Evolutionary conservation across 805 yeast genomes (phyloP), one percentile per base, ranked within the genome.

Genomic region (Yamadazyma nakazawae): DNA sequence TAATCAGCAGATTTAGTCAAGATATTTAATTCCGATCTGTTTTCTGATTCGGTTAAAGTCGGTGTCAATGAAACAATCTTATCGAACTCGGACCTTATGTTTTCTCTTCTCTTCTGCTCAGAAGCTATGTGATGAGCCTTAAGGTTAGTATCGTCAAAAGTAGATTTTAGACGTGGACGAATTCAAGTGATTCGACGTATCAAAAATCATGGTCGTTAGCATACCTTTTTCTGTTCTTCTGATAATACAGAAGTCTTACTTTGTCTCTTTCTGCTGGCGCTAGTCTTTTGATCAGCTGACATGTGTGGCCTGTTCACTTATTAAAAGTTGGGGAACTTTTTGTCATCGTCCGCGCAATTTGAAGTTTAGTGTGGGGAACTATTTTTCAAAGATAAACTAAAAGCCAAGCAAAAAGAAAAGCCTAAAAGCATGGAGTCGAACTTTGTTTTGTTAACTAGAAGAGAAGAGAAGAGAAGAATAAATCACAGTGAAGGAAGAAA

Each of bases 41-140:
- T 81, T 55, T 92, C 96, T 19, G 72, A 69, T n/a, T 75, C 73
- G 1, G 78, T 72, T 37, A 91, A 68, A 8, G 78, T 81, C 0
- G 97, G 97, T 0, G 94, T 89, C 8, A 88, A 62, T 1, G 76
- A 72, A 0, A 90, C 91, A 18, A 91, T 72, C 46, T 76, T 78
- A 56, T 87, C 95, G 58, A 88, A 91, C 9, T 89, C 91, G 9
- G 82, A 78, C 38, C 97, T 72, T 18, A 92, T 88, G 36, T 91
- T 88, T 53, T 84, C 88, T 51, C 98, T 73, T 56, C 98, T 74
- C 58, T 85, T 86, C 61, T 89, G 91, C 61, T 91, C 98, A 0
- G 91, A 84, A 5, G 87, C 87, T 7, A 88, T 85, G 58, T 87
- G 96, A 54, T 84, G 87, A 5, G 83, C 84, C 81, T 83, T 37